These are phyloP conservation scores for Jaapia argillacea DNA, from an alignment of 768 basidiomycete species.

Conservation along the genomic window DNA sequence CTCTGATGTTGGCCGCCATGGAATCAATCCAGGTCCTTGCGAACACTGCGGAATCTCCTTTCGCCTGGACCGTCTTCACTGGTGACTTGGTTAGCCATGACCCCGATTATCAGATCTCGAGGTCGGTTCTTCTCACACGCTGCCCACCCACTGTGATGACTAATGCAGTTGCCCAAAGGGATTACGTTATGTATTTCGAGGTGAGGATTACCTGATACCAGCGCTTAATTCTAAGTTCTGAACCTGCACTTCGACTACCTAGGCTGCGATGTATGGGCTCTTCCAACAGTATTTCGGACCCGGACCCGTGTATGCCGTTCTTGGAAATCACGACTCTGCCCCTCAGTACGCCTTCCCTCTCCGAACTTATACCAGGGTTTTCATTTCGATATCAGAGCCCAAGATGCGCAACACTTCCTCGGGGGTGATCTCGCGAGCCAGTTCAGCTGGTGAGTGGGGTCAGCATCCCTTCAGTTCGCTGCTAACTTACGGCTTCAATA, in stretches of 20 bases:
- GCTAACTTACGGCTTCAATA: not conserved
- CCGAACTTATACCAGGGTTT: not conserved
- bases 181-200: constrained; percentile 53
- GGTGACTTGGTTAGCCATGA: constrained; percentile 74
- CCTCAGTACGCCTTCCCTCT: constrained; percentile 34
- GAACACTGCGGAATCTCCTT: constrained; percentile 47
- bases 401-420: constrained; percentile 52
- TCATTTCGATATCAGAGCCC: constrained; percentile 28
- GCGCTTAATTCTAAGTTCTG: not conserved
- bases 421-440: constrained; percentile 44
- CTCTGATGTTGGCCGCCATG: constrained; percentile 49
- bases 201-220: constrained; percentile 20
- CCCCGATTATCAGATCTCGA: constrained; percentile 46
- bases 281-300: constrained; percentile 50
- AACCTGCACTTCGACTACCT: not conserved
- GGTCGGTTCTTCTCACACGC: not conserved
- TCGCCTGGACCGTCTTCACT: constrained; percentile 59
- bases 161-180: constrained; percentile 24
- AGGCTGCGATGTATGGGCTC: constrained; percentile 59
- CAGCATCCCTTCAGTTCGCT: too few relatives aligned
- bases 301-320: constrained; percentile 62
- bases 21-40: constrained; percentile 60
- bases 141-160: not conserved
- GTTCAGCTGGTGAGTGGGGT: constrained; percentile 44
- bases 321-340: constrained; percentile 74